These are phyloP conservation scores for Taphrina pruni DNA, from an alignment of 1,139 yeast species.

Conservation along the genomic window DNA sequence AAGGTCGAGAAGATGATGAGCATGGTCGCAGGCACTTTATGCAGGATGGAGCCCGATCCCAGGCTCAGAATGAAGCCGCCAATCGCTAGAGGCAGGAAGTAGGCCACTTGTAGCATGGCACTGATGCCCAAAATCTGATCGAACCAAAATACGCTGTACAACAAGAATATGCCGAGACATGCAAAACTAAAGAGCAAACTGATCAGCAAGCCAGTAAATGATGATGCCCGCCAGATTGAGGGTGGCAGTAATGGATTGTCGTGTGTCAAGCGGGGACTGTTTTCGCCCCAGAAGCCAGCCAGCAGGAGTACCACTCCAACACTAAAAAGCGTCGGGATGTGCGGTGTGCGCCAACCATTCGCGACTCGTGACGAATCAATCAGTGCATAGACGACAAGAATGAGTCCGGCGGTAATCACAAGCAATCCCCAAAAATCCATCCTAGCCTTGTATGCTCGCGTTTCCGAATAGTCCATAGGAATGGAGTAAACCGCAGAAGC, in stretches of 20 bases:
- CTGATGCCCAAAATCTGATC: constrained; percentile 10
- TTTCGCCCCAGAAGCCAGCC: constrained; percentile 20
- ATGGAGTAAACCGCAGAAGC: constrained; percentile 23
- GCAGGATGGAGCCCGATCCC: constrained; percentile 9
- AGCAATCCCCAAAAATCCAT: constrained; percentile 25
- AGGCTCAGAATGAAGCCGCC: constrained; percentile 26
- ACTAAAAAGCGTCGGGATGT: constrained; percentile 14
- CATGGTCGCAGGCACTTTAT: constrained; percentile 7
- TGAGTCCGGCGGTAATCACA: constrained; percentile 22
- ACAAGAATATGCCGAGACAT: constrained; percentile 17
- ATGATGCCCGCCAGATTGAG: constrained; percentile 11
- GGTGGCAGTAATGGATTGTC: constrained; percentile 18
- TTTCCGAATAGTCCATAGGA: constrained; percentile 21
- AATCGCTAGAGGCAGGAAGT: constrained; percentile 17
- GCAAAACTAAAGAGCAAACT: constrained; percentile 20
- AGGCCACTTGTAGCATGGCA: constrained; percentile 18
- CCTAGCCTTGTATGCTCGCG: constrained; percentile 9
- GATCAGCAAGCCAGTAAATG: constrained; percentile 8
- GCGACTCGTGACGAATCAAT: constrained; percentile 17
- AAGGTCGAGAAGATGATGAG: constrained; percentile 15
- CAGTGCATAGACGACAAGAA: constrained; percentile 33
- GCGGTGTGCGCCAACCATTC: constrained; percentile 26
- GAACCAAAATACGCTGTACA: constrained; percentile 26
- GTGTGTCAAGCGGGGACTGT: constrained; percentile 7
- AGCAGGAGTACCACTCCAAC: constrained; percentile 16